phyloP scores from a whole-genome alignment of 345 rosid genomes.

The Gossypium herbaceum region DNA sequence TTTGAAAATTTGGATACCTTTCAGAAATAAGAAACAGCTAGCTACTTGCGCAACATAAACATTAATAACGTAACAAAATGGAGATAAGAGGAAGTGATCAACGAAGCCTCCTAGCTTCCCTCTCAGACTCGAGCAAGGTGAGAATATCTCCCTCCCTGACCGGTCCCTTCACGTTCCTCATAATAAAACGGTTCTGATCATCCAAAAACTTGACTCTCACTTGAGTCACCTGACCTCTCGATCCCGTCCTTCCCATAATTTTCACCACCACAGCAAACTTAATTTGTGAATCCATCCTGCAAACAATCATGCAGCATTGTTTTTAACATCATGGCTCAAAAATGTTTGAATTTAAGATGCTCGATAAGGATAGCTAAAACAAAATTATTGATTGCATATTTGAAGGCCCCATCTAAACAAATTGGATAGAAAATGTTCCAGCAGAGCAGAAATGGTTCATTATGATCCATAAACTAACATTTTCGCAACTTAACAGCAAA shows the following conservation, averaged over 20 bases:
- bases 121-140: not conserved
- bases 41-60: not conserved
- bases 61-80: not conserved
- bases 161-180: not conserved
- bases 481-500: not conserved
- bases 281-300: not conserved
- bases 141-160: constrained; percentile 2
- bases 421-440: not conserved
- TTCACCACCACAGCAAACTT: constrained; percentile 5
- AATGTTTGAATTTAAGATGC: not conserved
- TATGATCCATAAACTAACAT: not conserved
- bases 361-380: not conserved
- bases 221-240: constrained; percentile 1
- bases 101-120: constrained; percentile 6
- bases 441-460: not conserved
- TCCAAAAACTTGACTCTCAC: constrained; percentile 5
- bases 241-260: not conserved
- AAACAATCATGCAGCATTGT: not conserved
- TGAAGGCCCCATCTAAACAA: not conserved
- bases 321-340: not conserved
- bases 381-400: not conserved
- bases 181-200: not conserved
- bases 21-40: not conserved
- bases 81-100: not conserved
- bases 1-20: not conserved